These are phyloP conservation scores for Cunninghamia lanceolata DNA, from an alignment of 75 land plant genomes.

Conservation along the genomic window DNA sequence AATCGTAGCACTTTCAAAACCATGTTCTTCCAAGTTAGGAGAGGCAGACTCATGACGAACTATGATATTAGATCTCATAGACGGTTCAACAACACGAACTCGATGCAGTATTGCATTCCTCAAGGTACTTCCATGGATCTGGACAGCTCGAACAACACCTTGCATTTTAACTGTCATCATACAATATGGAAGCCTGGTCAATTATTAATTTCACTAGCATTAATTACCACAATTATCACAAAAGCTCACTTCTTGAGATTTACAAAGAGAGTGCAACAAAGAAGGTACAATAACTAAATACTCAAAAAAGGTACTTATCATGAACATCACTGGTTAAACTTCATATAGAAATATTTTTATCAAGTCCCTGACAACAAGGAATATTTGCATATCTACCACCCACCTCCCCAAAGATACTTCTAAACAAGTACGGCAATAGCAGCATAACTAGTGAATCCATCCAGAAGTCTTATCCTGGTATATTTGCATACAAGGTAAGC, in stretches of 20 bases:
- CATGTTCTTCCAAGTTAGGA: constrained; percentile 78
- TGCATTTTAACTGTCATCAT: constrained; percentile 56
- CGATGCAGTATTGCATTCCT: constrained; percentile 60
- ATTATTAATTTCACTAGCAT: neutral
- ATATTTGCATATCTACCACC: neutral
- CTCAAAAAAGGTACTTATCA: neutral
- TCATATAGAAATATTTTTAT: neutral
- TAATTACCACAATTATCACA: neutral
- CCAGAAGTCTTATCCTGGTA: neutral
- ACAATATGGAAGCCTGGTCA: neutral
- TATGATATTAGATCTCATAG: constrained; percentile 19
- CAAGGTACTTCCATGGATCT: constrained; percentile 45
- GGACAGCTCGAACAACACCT: constrained; percentile 44
- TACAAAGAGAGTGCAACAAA: neutral
- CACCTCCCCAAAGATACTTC: neutral
- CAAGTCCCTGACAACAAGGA: neutral
- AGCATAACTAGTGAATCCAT: neutral
- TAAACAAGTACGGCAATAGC: neutral
- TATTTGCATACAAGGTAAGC: neutral
- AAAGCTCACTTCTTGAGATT: neutral
- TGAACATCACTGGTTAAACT: neutral
- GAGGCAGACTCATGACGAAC: constrained; percentile 40
- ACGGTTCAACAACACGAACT: constrained; percentile 39
- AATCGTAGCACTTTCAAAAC: constrained; percentile 93
- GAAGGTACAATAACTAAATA: neutral